Percentiles rank a stretch among this genome's conserved stretches.
These are phyloP conservation scores for Noccaea bulbosa DNA, from an alignment of 345 rosid genomes.

Conservation along the genomic window DNA sequence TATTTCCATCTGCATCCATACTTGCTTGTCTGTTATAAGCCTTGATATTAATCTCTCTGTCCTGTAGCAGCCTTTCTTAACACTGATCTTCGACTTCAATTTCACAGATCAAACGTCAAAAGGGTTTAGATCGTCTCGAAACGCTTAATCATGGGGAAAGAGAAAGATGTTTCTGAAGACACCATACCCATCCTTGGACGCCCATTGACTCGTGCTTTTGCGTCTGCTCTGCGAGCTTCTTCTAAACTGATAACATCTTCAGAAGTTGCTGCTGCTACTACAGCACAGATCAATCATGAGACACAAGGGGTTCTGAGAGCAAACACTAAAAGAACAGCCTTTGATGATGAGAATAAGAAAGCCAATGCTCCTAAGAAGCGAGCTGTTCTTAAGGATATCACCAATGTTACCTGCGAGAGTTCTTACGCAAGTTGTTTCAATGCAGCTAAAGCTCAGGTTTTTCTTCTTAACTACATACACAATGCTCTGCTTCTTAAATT, in stretches of 20 bases:
- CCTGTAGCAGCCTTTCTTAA: not conserved
- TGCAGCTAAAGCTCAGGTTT: constrained; percentile 60
- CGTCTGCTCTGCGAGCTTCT: constrained; percentile 56
- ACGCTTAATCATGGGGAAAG: constrained; percentile 59
- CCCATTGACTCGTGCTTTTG: constrained; percentile 70
- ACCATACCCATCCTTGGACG: constrained; percentile 51
- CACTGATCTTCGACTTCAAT: constrained; percentile 22
- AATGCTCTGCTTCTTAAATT: constrained; percentile 13
- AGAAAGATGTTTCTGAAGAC: constrained; percentile 46
- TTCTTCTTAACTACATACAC: not conserved
- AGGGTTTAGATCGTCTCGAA: constrained; percentile 44
- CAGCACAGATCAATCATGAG: constrained; percentile 45
- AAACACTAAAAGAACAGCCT: constrained; percentile 57
- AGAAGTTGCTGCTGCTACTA: constrained; percentile 35
- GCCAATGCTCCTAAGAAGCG: constrained; percentile 56
- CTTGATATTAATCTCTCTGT: constrained; percentile 4
- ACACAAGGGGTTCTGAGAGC: constrained; percentile 41
- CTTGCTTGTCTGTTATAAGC: constrained; percentile 2
- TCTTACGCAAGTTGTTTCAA: constrained; percentile 56
- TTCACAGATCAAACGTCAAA: constrained; percentile 27
- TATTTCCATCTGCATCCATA: not conserved
- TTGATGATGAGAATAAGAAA: constrained; percentile 56
- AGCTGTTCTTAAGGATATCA: constrained; percentile 73
- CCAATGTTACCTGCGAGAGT: constrained; percentile 59
- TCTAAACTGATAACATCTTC: constrained; percentile 44